phyloP scores from a whole-genome alignment of 2,329 filamentous ascomycete species.

The Podosphaera leucotricha region DNA sequence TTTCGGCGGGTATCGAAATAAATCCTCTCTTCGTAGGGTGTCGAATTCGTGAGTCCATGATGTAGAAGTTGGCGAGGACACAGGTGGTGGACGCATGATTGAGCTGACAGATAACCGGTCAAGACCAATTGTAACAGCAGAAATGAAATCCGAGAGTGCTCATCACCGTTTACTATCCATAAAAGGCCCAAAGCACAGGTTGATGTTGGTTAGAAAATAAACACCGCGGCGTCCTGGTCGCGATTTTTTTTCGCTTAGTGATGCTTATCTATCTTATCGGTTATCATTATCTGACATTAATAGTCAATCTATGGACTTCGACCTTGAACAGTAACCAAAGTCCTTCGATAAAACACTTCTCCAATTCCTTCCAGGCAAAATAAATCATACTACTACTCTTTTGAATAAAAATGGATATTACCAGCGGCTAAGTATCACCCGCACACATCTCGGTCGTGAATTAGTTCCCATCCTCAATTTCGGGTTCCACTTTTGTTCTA shows the following conservation, averaged over 20 bases:
- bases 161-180: neutral
- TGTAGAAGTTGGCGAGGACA: constrained; percentile 26
- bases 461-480: too few species aligned
- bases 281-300: too few species aligned
- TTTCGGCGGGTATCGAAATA: constrained; percentile 72
- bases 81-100: constrained; percentile 8
- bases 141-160: neutral
- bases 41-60: constrained; percentile 73
- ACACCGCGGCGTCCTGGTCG: neutral
- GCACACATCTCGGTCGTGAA: too few species aligned
- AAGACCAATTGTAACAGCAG: neutral
- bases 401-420: too few species aligned
- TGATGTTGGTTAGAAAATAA: neutral
- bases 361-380: too few species aligned
- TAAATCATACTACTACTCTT: too few species aligned
- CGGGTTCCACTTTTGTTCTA: too few species aligned
- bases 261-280: neutral
- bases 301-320: too few species aligned
- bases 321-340: too few species aligned
- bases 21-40: constrained; percentile 61
- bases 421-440: too few species aligned
- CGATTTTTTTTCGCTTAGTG: neutral
- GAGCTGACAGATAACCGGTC: constrained; percentile 1
- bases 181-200: neutral
- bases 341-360: too few species aligned